Evolutionary conservation across 805 yeast genomes (phyloP).

Genomic region (Kazachstania taianensis): DNA sequence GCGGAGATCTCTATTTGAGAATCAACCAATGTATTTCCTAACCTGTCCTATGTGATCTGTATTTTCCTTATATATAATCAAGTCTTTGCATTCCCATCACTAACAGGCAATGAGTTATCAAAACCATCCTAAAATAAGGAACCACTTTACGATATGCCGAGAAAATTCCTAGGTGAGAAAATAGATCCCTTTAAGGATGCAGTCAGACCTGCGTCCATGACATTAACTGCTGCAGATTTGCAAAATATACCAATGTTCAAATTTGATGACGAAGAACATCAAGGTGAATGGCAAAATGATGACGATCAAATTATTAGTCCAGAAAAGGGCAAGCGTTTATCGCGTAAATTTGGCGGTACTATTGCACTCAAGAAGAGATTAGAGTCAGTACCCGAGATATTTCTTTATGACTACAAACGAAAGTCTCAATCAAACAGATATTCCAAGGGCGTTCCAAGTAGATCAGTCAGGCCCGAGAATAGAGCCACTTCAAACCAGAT

Average conservation of each 20-base stretch:
- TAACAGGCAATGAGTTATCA: no score
- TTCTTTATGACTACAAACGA: conserved; percentile 18
- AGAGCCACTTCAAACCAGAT: no score
- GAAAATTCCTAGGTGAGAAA: conserved; percentile 24
- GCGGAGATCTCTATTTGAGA: no score
- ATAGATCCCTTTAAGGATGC: conserved; percentile 21
- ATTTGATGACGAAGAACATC: conserved; percentile 2
- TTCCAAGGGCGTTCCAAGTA: no score
- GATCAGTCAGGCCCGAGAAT: no score
- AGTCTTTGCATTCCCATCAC: neutral
- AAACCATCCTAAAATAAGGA: no score
- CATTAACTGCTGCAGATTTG: conserved; percentile 23
- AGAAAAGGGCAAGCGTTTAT: conserved; percentile 8
- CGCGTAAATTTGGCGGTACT: conserved; percentile 24
- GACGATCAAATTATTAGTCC: conserved; percentile 1
- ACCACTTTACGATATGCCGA: conserved; percentile 23
- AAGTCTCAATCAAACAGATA: conserved; percentile 4
- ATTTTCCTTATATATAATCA: no score
- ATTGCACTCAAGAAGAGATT: conserved; percentile 19
- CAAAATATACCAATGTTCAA: conserved; percentile 17
- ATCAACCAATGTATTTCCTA: no score
- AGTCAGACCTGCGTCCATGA: conserved; percentile 25
- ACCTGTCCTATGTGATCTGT: no score
- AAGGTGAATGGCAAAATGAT: conserved; percentile 2
- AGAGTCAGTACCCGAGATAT: conserved; percentile 26